phyloP scores from a whole-genome alignment of 108 stramenopile genomes.

The Epithemia pelagica region DNA sequence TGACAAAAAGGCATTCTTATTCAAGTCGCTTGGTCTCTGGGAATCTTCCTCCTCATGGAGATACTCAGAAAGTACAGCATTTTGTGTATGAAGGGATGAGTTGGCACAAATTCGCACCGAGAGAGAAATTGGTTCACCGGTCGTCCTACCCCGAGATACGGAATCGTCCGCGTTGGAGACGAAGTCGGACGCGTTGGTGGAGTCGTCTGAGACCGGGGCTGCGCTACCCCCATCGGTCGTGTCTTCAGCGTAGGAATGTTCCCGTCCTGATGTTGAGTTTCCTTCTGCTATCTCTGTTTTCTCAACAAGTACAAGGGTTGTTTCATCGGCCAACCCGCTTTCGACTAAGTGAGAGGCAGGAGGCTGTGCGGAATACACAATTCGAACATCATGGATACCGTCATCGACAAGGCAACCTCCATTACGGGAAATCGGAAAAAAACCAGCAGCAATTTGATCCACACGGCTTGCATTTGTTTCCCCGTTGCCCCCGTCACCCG shows the following conservation, averaged over 20 bases:
- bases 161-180: slow-evolving; percentile 5
- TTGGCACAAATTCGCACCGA: slow-evolving; percentile 59
- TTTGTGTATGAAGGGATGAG: slow-evolving; percentile 81
- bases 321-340: background rate
- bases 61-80: slow-evolving; percentile 49
- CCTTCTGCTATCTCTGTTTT: background rate
- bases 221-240: background rate
- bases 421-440: slow-evolving; percentile 47
- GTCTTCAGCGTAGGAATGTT: slow-evolving; percentile 4
- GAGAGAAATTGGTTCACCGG: slow-evolving; percentile 4
- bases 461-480: slow-evolving; percentile 5
- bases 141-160: background rate
- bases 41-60: slow-evolving; percentile 33
- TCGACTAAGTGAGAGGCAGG: slow-evolving; percentile 2
- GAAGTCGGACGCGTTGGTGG: slow-evolving; percentile 4
- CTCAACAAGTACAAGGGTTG: slow-evolving; percentile 6
- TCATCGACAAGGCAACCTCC: slow-evolving; percentile 47
- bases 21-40: slow-evolving; percentile 16
- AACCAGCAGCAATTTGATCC: slow-evolving; percentile 61
- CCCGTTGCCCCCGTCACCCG: background rate
- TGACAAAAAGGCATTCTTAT: slow-evolving; percentile 1
- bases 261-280: background rate
- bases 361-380: slow-evolving; percentile 31
- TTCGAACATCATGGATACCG: slow-evolving; percentile 63
- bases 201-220: background rate